Evolutionary conservation across 2,329 filamentous ascomycete genomes (phyloP), one percentile per base, ranked within the genome.

Genomic region (Paecilomyces fulvus): DNA sequence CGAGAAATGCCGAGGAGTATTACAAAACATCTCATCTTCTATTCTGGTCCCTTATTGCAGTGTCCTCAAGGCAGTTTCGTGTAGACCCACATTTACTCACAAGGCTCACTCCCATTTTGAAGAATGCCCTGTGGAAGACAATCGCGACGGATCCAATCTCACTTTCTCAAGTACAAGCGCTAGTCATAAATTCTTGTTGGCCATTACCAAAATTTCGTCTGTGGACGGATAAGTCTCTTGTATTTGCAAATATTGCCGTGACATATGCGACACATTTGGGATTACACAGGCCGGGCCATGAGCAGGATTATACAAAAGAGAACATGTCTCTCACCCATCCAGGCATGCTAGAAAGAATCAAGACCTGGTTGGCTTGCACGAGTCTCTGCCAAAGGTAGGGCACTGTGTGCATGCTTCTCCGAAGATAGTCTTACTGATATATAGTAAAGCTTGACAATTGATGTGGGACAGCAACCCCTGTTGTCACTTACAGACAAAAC

Each of bases 191-290:
- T 20, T 48, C 52, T 10, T 48, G 31, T n/a, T 54, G 52, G 52
- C 37, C 37, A 31, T 25, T 46, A 25, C 52, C 52, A 48, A 54
- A 54, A 20, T 54, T 54, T 17, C 52, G 52, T 12, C 51, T 51
- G 12, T 54, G 52, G 52, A 54, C 33, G n/a, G 52, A 48, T 25
- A 54, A 54, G 23, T 54, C n/a, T 20, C 33, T 17, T 17, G 12
- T 48, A 25, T 54, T 46, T 28, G 25, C 30, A 20, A 53, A 53
- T 23, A 33, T 53, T 46, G 51, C 31, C 10, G 14, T 53, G 31
- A 46, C 31, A 20, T 53, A 53, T 53, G 51, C 51, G 5, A 53
- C 51, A 28, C 51, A 53, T 46, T 53, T 53, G 51, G 51, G 51
- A 37, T 46, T 53, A 25, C 51, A 53, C 25, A 53, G 9, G 25